Evolutionary conservation across 441 rosid species (phyloP), one percentile per base, ranked within the genome.

Genomic region (Populus tomentosa): DNA sequence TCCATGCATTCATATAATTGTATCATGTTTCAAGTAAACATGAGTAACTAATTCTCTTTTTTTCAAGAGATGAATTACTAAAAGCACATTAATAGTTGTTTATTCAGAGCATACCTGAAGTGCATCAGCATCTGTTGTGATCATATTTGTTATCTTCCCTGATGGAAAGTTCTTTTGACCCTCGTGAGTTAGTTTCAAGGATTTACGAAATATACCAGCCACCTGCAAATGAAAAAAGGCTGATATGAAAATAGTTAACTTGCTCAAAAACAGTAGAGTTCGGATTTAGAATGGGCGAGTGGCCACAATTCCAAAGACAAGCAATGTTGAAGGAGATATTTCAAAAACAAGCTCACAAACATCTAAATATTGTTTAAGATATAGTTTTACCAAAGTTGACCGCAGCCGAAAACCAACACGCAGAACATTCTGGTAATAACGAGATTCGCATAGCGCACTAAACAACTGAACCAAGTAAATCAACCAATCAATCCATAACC

Each of bases 121-220:
- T 56, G 94, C 80, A 85, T 84, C 90, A 72, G 94, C 92, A 85
- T 95, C 99, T 74, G 98, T 92, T 75, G 99, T 91, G 76, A 95
- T 95, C 98, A 95, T 95, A 79, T 95, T 95, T 67, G 92, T 95
- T 80, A 95, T 83, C 86, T 93, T 95, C 69, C 98, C 99, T 69
- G 97, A 89, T 20, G 91, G 89, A 66, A 92, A 93, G 82, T 90
- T 88, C 91, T 90, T 93, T 81, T 90, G 95, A 81, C 88, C 85
- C 77, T 91, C 97, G 30, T 93, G 97, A 85, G 93, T 92, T 78
- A 95, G 85, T 77, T 97, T 87, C 80, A 95, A 76, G 46, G 96
- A 87, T 84, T 93, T 95, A 36, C 86, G 87, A 82, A 95, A 95
- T 85, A 92, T 91, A 78, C 97, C 95, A 32, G 99, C 98, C 79